Evolutionary conservation across 1,284 basidiomycete species (phyloP).

Genomic region (Tremellales sp.): DNA sequence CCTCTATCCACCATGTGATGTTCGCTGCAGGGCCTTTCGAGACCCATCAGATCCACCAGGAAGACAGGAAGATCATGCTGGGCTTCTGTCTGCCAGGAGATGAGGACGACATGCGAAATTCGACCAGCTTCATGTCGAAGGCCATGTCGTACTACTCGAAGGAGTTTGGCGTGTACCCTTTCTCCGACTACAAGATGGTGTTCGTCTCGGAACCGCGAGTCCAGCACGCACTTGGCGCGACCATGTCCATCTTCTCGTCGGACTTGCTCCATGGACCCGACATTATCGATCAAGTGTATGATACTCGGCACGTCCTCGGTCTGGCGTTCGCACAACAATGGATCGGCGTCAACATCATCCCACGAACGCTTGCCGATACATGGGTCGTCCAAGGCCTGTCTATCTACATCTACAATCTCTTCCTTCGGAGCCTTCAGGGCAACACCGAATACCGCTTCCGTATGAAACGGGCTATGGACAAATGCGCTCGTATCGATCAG

Average conservation of each 20-base stretch:
- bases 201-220: slow-evolving; percentile 85
- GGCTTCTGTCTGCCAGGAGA: slow-evolving; percentile 86
- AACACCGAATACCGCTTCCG: slow-evolving; percentile 97
- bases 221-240: slow-evolving; percentile 77
- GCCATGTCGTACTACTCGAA: slow-evolving; percentile 89
- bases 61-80: slow-evolving; percentile 74
- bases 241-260: slow-evolving; percentile 72
- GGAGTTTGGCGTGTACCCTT: slow-evolving; percentile 95
- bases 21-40: slow-evolving; percentile 96
- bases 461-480: slow-evolving; percentile 93
- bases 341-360: slow-evolving; percentile 95
- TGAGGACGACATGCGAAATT: slow-evolving; percentile 62
- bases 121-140: slow-evolving; percentile 73
- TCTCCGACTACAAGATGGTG: slow-evolving; percentile 90
- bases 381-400: slow-evolving; percentile 95
- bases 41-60: slow-evolving; percentile 65
- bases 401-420: slow-evolving; percentile 84
- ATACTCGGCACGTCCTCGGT: slow-evolving; percentile 78
- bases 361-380: slow-evolving; percentile 87
- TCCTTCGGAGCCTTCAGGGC: slow-evolving; percentile 80
- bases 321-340: slow-evolving; percentile 93
- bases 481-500: slow-evolving; percentile 83
- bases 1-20: slow-evolving; percentile 90
- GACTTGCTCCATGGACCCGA: slow-evolving; percentile 84
- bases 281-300: slow-evolving; percentile 89